These are phyloP conservation scores for Fistulinella prunicolor DNA, from an alignment of 768 basidiomycete species.

Conservation along the genomic window DNA sequence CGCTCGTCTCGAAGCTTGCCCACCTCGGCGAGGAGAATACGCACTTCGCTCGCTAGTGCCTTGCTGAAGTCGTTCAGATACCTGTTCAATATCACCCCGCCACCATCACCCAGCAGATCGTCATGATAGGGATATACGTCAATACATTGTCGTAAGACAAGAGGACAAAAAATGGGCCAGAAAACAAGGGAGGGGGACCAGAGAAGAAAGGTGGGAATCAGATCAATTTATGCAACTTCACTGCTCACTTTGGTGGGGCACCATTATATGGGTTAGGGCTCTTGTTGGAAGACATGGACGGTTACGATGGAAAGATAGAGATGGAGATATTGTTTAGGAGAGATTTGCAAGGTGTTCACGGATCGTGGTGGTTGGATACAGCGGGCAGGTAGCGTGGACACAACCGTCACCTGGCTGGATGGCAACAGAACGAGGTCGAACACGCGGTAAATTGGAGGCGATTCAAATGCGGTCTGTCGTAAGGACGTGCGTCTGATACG, in stretches of 20 bases:
- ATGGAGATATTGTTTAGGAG: too few relatives aligned
- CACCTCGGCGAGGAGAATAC: constrained; percentile 57
- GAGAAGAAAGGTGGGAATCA: not conserved
- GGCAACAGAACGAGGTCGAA: constrained; percentile 17
- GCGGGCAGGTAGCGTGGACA: constrained; percentile 3
- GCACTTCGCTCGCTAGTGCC: constrained; percentile 58
- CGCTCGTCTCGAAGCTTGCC: constrained; percentile 61
- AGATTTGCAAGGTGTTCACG: too few relatives aligned
- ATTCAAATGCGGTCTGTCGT: not conserved
- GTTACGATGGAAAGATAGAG: constrained; percentile 8
- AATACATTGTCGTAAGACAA: constrained; percentile 3
- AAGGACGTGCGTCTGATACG: too few relatives aligned
- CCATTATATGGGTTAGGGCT: constrained; percentile 31
- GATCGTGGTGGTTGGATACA: constrained; percentile 1
- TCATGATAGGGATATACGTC: constrained; percentile 1
- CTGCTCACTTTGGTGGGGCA: constrained; percentile 34
- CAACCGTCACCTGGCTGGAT: not conserved
- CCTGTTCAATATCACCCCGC: constrained; percentile 23
- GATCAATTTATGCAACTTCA: too few relatives aligned
- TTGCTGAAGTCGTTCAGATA: constrained; percentile 63
- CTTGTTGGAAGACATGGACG: constrained; percentile 33
- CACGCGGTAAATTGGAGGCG: constrained; percentile 17
- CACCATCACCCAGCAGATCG: constrained; percentile 1
- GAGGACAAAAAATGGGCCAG: too few relatives aligned
- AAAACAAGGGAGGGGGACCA: too few relatives aligned